These are phyloP conservation scores for Paramecium tetraurelia DNA, from an alignment of 73 alveolate genomes.

Conservation along the genomic window DNA sequence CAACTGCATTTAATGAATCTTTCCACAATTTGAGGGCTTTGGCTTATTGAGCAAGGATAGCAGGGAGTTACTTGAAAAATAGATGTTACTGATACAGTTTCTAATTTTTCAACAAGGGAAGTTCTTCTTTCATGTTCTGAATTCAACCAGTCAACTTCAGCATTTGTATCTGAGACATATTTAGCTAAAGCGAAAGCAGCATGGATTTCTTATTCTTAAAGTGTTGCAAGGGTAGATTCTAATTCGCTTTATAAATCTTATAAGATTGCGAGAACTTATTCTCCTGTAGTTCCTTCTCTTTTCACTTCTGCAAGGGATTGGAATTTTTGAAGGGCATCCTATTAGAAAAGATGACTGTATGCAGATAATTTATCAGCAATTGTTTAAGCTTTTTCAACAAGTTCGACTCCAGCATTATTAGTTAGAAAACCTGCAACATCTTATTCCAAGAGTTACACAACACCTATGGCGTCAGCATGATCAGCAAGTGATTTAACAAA, in stretches of 20 bases:
- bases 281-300: conserved; percentile 45
- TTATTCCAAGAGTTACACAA: conserved; percentile 23
- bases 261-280: conserved; percentile 15
- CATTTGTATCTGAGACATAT: neutral
- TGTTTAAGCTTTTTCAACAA: neutral
- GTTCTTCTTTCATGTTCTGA: conserved; percentile 45
- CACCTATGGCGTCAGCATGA: conserved; percentile 39
- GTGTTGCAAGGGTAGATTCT: neutral
- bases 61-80: conserved; percentile 26
- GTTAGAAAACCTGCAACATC: conserved; percentile 40
- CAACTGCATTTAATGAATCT: neutral
- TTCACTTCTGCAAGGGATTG: neutral
- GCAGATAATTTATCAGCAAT: conserved; percentile 42
- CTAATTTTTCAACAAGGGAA: conserved; percentile 7
- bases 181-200: conserved; percentile 43
- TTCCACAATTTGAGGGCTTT: conserved; percentile 35
- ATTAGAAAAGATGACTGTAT: conserved; percentile 30
- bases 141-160: conserved; percentile 36
- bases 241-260: neutral
- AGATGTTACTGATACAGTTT: neutral
- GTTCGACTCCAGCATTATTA: conserved; percentile 19
- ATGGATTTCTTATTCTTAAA: conserved; percentile 41
- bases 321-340: conserved; percentile 43
- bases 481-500: conserved; percentile 45
- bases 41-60: conserved; percentile 44